Percentiles rank a stretch among this genome's conserved stretches.
Evolutionary conservation across 345 rosid species (phyloP).

Genomic region (Eucalyptus leucophloia): DNA sequence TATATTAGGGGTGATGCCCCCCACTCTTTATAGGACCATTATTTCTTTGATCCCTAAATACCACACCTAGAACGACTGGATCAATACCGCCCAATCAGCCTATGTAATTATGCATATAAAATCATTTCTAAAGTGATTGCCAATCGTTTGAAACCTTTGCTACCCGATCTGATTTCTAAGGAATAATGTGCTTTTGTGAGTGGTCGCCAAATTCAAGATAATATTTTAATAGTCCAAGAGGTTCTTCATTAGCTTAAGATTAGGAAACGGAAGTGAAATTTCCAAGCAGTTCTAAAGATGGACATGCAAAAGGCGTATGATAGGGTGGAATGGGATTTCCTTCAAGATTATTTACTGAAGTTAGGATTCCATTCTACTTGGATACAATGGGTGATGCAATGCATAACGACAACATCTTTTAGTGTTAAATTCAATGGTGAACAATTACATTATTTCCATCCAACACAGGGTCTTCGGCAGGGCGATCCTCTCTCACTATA

Average conservation of each 20-base stretch:
- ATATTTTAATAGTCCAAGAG: background rate
- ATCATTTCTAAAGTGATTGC: background rate
- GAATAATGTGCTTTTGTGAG: background rate
- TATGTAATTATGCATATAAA: background rate
- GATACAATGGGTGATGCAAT: background rate
- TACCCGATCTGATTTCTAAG: background rate
- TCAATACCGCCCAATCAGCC: background rate
- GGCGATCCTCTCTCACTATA: background rate
- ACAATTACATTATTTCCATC: too few relatives aligned
- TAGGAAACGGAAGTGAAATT: background rate
- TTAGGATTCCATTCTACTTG: background rate
- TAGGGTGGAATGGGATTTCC: background rate
- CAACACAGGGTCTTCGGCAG: rapidly evolving
- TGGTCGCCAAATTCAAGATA: background rate
- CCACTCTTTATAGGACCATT: background rate
- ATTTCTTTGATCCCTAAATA: too few relatives aligned
- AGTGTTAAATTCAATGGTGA: background rate
- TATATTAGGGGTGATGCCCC: too few relatives aligned
- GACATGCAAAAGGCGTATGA: background rate
- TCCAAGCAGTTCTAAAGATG: background rate
- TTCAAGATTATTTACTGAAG: background rate
- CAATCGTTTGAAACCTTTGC: background rate
- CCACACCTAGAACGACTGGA: rapidly evolving
- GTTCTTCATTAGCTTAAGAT: background rate
- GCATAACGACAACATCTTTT: background rate